A percentile compares a stretch with the other conserved stretches of the same genome.
phyloP scores from a whole-genome alignment of 2,329 filamentous ascomycete genomes.

The Fusarium torulosum region DNA sequence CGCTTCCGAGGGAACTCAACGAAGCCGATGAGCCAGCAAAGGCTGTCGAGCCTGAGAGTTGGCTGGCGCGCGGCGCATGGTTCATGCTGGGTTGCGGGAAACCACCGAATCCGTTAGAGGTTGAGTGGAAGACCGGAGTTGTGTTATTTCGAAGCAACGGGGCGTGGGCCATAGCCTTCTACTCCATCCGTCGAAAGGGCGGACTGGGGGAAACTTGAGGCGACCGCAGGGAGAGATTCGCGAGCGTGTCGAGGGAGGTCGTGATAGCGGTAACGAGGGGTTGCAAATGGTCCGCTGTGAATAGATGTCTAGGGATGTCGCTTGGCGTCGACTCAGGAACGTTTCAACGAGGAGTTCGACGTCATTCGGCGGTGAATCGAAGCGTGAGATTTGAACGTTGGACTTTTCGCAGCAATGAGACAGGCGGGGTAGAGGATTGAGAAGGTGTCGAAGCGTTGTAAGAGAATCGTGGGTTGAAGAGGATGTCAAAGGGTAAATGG shows the following conservation, averaged over 20 bases:
- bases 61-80: constrained; percentile 68
- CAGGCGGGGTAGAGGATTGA: constrained; percentile 38
- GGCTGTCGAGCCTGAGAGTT: constrained; percentile 72
- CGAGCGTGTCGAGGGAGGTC: constrained; percentile 32
- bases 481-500: constrained; percentile 17
- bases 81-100: constrained; percentile 63
- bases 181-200: constrained; percentile 56
- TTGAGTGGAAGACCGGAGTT: constrained; percentile 65
- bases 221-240: constrained; percentile 26
- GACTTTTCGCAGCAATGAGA: constrained; percentile 23
- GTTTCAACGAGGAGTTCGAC: constrained; percentile 41
- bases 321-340: constrained; percentile 42
- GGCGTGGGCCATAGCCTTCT: constrained; percentile 69
- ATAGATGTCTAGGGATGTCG: constrained; percentile 32
- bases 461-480: constrained; percentile 9
- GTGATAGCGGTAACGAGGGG: constrained; percentile 20
- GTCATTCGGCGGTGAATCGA: constrained; percentile 48
- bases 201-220: constrained; percentile 16
- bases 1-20: constrained; percentile 62
- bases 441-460: constrained; percentile 19
- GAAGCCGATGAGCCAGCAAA: constrained; percentile 67
- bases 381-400: constrained; percentile 23
- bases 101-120: constrained; percentile 61
- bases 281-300: constrained; percentile 14
- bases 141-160: constrained; percentile 70